These are phyloP conservation scores for Exophiala mesophila DNA, from an alignment of 2,329 filamentous ascomycete species.

Conservation along the genomic window DNA sequence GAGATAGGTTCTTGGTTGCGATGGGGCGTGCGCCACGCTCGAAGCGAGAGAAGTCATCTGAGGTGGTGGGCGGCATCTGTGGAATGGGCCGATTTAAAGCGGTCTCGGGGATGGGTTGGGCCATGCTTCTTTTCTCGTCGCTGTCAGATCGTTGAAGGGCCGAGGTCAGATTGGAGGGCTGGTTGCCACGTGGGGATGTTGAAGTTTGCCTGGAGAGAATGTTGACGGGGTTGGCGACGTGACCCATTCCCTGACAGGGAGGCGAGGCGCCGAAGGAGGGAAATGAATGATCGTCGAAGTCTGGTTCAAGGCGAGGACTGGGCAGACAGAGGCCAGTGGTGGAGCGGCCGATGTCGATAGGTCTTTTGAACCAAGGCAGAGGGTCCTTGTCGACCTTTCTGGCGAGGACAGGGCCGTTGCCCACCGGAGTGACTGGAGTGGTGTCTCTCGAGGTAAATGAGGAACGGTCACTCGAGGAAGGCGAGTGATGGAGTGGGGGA, in stretches of 20 bases:
- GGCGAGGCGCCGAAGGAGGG: slow-evolving; percentile 38
- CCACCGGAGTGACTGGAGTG: slow-evolving; percentile 46
- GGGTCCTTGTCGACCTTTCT: slow-evolving; percentile 38
- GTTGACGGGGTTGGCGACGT: slow-evolving; percentile 54
- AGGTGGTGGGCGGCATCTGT: slow-evolving; percentile 27
- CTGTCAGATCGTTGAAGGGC: slow-evolving; percentile 51
- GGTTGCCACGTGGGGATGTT: slow-evolving; percentile 54
- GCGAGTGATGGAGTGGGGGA: slow-evolving; percentile 50
- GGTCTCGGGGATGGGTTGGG: slow-evolving; percentile 14
- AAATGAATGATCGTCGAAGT: slow-evolving; percentile 35
- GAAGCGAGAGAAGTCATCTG: slow-evolving; percentile 21
- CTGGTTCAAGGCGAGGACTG: slow-evolving; percentile 30
- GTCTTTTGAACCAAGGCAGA: slow-evolving; percentile 44
- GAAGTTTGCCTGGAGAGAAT: slow-evolving; percentile 55
- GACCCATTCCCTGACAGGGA: slow-evolving; percentile 33
- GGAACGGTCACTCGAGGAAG: slow-evolving; percentile 43
- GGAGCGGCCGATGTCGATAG: slow-evolving; percentile 33
- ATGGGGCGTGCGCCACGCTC: slow-evolving; percentile 54
- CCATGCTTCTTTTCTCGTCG: slow-evolving; percentile 32
- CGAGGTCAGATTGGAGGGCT: slow-evolving; percentile 60
- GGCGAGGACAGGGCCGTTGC: slow-evolving; percentile 40
- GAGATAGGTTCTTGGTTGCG: slow-evolving; percentile 46
- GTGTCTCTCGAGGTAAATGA: slow-evolving; percentile 49
- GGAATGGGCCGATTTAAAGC: slow-evolving; percentile 20
- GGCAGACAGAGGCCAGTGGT: slow-evolving; percentile 36